Evolutionary conservation across 306 rosid species (phyloP).

Genomic region (Cicer judaicum): DNA sequence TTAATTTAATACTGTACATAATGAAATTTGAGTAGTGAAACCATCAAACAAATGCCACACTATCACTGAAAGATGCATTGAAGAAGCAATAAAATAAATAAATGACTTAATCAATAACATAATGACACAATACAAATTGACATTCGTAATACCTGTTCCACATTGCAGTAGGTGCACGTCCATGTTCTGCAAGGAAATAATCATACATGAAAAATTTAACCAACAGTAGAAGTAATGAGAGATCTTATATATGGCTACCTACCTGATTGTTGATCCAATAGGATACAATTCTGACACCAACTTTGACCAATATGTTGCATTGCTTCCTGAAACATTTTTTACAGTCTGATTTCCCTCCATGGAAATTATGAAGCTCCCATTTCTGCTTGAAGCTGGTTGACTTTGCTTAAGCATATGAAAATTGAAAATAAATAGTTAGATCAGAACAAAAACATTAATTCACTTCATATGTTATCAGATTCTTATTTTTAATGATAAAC

Average conservation of each 20-base stretch:
- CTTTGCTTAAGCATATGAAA: slow-evolving; percentile 83
- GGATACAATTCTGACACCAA: slow-evolving; percentile 75
- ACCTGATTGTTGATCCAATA: slow-evolving; percentile 70
- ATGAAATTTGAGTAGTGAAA: slow-evolving; percentile 32
- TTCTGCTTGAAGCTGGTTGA: slow-evolving; percentile 83
- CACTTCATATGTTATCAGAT: slow-evolving; percentile 32
- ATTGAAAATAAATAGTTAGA: slow-evolving; percentile 51
- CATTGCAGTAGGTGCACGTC: slow-evolving; percentile 81
- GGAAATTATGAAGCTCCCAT: slow-evolving; percentile 61
- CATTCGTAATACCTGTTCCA: slow-evolving; percentile 75
- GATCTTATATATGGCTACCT: slow-evolving; percentile 46
- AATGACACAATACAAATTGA: slow-evolving; percentile 14
- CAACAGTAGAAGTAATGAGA: neutral
- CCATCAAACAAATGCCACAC: slow-evolving; percentile 35
- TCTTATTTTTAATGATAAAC: slow-evolving; percentile 29
- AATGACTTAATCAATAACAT: slow-evolving; percentile 15
- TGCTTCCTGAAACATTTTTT: slow-evolving; percentile 54
- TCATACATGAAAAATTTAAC: slow-evolving; percentile 28
- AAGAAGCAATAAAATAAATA: slow-evolving; percentile 33
- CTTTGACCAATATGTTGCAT: slow-evolving; percentile 72
- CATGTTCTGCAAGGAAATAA: slow-evolving; percentile 73
- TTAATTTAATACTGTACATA: slow-evolving; percentile 19
- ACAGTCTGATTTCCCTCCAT: slow-evolving; percentile 57
- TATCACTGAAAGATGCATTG: slow-evolving; percentile 34
- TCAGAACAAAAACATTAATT: slow-evolving; percentile 39